phyloP scores from a whole-genome alignment of 148 eudicot genomes.

The Camellia granthamiana region DNA sequence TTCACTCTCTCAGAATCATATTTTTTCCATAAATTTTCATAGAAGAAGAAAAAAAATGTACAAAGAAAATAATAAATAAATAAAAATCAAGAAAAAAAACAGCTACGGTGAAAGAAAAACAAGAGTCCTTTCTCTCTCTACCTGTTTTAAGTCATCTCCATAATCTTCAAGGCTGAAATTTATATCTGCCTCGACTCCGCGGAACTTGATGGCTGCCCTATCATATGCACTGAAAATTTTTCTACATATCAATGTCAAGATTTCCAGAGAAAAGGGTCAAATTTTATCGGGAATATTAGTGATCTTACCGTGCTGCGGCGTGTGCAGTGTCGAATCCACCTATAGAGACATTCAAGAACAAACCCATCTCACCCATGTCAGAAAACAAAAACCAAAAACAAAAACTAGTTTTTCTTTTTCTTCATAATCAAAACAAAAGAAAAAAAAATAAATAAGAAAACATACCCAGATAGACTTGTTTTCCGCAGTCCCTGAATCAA shows the following conservation, averaged over 20 bases:
- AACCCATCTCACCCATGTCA: conserved; percentile 18
- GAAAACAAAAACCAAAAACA: neutral
- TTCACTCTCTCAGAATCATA: neutral
- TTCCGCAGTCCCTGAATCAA: conserved; percentile 91
- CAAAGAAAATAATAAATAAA: neutral
- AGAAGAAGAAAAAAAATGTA: neutral
- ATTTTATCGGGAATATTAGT: neutral
- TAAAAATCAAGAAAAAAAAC: neutral
- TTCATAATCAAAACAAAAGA: neutral
- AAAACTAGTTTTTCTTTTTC: neutral
- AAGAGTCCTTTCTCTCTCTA: conserved; percentile 15
- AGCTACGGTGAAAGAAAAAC: neutral
- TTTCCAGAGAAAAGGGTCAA: neutral
- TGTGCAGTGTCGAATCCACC: conserved; percentile 99
- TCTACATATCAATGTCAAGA: neutral
- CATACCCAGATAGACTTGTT: conserved; percentile 94
- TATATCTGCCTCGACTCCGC: conserved; percentile 94
- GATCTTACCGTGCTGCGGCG: conserved; percentile 91
- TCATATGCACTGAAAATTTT: conserved; percentile 72
- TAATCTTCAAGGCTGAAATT: conserved; percentile 81
- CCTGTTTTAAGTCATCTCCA: conserved; percentile 88
- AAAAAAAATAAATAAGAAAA: neutral
- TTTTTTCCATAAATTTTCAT: neutral
- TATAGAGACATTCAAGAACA: conserved; percentile 19
- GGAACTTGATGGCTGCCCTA: conserved; percentile 91